Evolutionary conservation across 495 filamentous ascomycete species (phyloP), one percentile per base, ranked within the genome.

Genomic region (Penicillium taxi): DNA sequence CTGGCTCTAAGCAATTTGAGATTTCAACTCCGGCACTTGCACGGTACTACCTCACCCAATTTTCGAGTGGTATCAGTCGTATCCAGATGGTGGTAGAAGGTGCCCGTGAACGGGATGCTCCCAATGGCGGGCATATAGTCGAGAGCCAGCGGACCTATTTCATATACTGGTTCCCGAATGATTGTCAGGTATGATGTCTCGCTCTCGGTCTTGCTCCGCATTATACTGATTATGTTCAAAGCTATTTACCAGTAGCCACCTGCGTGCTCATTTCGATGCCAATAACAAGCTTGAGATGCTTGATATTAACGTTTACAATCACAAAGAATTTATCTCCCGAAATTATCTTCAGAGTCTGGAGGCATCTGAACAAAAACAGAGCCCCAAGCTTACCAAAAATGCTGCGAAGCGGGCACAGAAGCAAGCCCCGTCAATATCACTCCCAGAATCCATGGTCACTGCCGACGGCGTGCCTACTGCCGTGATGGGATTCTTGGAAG

Each of bases 41-140:
- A 11, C 78, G 86, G 32, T 94, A 84, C 47, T 93, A 90, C 54
- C 66, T 78, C 32, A 85, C 81, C 0, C 81, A 89, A 44, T 93
- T 84, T 47, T 78, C 81, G n/a, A 89, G 82, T 37, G 85, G 86
- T 4, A 77, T 94, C 24, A 74, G 70, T 31, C 78, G 73, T 14
- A 84, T 95, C 32, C 85, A 91, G 52, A 73, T 94, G 66, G 69
- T 83, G 12, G 64, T 87, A 32, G 74, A 77, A 44, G 59, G 51
- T 9, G 53, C 67, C 16, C 66, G 60, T 29, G 81, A 88, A 40
- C 68, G 62, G 14, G 61, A 74, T 18, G 46, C 77, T 29, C 28
- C 62, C 69, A 3, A 72, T 75, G 79, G 80, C 30, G 73, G 73
- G 26, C 77, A 84, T 40, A 71, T 74, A 41, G 72, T 86, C 18